phyloP scores from a whole-genome alignment of 805 yeast species.

The Sugiyamaella smithiae region DNA sequence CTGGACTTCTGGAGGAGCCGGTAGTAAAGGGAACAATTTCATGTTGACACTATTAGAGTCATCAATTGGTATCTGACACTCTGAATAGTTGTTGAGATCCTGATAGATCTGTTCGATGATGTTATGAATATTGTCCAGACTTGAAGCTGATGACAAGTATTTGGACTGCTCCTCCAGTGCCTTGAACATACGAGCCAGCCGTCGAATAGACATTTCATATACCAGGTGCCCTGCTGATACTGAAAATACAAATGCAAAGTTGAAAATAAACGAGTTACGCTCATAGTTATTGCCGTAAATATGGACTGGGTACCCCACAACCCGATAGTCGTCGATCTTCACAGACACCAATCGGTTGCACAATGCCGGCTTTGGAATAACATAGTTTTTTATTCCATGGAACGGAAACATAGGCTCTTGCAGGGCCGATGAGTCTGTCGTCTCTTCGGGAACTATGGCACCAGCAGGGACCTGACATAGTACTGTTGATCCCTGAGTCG shows the following conservation, averaged over 20 bases:
- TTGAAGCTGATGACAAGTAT: constrained; percentile 44
- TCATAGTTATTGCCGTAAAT: constrained; percentile 73
- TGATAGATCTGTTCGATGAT: constrained; percentile 87
- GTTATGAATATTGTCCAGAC: constrained; percentile 54
- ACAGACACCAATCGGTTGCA: constrained; percentile 80
- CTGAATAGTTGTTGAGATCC: constrained; percentile 92
- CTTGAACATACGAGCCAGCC: constrained; percentile 84
- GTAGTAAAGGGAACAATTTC: constrained; percentile 85
- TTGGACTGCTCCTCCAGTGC: constrained; percentile 88
- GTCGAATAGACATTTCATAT: constrained; percentile 77
- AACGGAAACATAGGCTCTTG: constrained; percentile 60
- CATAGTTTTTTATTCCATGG: constrained; percentile 81
- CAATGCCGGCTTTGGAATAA: constrained; percentile 89
- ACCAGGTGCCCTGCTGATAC: constrained; percentile 64
- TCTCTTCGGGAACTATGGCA: constrained; percentile 44
- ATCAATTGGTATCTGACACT: constrained; percentile 91
- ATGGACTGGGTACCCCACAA: constrained; percentile 87
- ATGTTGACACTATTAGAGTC: constrained; percentile 87
- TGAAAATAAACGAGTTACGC: constrained; percentile 89
- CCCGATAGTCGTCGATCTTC: constrained; percentile 63
- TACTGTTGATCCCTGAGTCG: constrained; percentile 92
- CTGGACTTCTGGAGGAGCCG: constrained; percentile 71
- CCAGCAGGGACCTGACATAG: constrained; percentile 87
- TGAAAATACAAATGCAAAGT: constrained; percentile 87
- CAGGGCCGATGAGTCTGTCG: constrained; percentile 36